Conservation (phyloP, 2,329 filamentous ascomycete genomes). For the Thelonectria rubi region DNA sequence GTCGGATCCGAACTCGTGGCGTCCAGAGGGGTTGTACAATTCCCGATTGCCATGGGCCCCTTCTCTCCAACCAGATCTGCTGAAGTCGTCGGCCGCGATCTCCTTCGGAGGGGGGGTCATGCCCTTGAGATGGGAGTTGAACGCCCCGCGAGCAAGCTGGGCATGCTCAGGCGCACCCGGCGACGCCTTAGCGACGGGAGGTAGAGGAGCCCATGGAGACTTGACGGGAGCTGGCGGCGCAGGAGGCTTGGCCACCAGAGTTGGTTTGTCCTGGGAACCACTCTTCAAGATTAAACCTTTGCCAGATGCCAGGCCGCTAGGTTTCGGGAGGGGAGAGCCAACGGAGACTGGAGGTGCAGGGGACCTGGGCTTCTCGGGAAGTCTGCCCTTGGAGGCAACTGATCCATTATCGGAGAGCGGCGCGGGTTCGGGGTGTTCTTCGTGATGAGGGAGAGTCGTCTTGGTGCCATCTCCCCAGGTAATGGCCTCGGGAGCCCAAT, state of each 20-base stretch:
- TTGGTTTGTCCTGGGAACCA: conserved; percentile 72
- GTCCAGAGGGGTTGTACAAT: conserved; percentile 93
- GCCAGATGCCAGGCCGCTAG: conserved; percentile 59
- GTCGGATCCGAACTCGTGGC: conserved; percentile 88
- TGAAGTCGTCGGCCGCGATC: conserved; percentile 94
- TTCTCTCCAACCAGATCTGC: conserved; percentile 82
- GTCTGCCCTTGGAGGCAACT: conserved; percentile 33
- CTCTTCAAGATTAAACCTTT: conserved; percentile 74
- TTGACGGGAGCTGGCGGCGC: conserved; percentile 76
- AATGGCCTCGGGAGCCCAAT: conserved; percentile 85
- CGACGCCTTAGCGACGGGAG: conserved; percentile 83
- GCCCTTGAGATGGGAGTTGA: conserved; percentile 65
- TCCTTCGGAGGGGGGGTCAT: conserved; percentile 71
- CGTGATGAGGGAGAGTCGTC: conserved; percentile 73
- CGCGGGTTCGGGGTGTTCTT: conserved; percentile 54
- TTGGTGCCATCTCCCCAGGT: conserved; percentile 92
- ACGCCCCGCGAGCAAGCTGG: conserved; percentile 56
- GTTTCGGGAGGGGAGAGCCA: conserved; percentile 54
- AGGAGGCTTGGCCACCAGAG: conserved; percentile 76
- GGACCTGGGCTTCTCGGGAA: conserved; percentile 56
- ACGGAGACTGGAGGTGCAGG: conserved; percentile 50
- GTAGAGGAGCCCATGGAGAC: conserved; percentile 90
- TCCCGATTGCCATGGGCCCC: conserved; percentile 73
- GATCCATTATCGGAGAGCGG: conserved; percentile 41
- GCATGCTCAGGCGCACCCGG: conserved; percentile 67